Evolutionary conservation across 257 asterid genomes (phyloP).

Genomic region (Penstemon barbatus): DNA sequence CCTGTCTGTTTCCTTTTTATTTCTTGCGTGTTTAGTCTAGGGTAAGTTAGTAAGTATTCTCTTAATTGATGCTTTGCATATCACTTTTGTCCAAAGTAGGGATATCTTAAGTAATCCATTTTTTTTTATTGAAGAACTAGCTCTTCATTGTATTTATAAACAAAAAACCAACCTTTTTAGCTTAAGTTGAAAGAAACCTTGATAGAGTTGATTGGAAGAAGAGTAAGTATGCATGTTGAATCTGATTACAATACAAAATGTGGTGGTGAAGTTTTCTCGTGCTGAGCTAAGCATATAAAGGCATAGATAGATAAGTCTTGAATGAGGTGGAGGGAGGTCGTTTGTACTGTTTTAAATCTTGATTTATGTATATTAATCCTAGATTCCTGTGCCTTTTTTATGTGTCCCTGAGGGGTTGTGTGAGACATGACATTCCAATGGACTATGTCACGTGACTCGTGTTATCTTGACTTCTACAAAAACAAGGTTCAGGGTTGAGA

Average conservation of each 20-base stretch:
- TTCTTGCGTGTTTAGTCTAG: not conserved
- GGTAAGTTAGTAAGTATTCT: not conserved
- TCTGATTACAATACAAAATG: no score
- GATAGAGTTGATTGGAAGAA: conserved; percentile 16
- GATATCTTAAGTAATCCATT: not conserved
- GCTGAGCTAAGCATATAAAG: conserved; percentile 15
- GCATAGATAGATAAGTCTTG: not conserved
- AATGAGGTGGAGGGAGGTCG: conserved; percentile 1
- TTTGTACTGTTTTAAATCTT: not conserved
- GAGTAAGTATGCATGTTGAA: not conserved
- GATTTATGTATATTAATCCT: no score
- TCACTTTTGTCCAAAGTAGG: not conserved
- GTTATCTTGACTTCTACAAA: not conserved
- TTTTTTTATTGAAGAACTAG: not conserved
- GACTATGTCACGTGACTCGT: not conserved
- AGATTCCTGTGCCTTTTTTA: not conserved
- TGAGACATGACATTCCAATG: not conserved
- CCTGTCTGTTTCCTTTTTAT: not conserved
- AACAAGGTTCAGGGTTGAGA: not conserved
- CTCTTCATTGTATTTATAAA: not conserved
- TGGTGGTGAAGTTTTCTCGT: not conserved
- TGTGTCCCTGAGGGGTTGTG: not conserved
- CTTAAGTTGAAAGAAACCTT: not conserved
- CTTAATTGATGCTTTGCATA: not conserved
- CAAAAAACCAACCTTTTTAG: not conserved